Evolutionary conservation across 495 filamentous ascomycete species (phyloP), one percentile per base, ranked within the genome.

Genomic region (Letharia columbiana): DNA sequence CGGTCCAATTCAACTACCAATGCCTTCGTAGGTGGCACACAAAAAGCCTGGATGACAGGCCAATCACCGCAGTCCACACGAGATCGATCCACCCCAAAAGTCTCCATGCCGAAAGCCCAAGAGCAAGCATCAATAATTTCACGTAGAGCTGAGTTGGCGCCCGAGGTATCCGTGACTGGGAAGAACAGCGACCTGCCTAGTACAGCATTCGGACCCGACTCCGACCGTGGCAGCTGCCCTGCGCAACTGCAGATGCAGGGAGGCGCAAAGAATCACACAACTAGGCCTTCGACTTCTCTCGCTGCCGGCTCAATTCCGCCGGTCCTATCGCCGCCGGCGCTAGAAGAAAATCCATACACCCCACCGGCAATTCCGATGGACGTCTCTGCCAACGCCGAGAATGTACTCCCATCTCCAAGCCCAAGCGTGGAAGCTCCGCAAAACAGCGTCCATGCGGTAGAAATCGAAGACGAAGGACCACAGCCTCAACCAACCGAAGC

Each of bases 1-100:
- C 78, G 79, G 5, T 86, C 87, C 20, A 94, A 92, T 75, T 84
- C 85, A 58, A 92, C 90, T 18, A 77, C 85, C 61, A 85, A 80
- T 68, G 73, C 82, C 45, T 89, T 91, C 75, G 77, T 90, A 62
- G 86, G 87, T 50, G 81, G 84, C 56, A 78, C 78, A 66, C 84
- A 84, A 72, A 87, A 81, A 69, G 77, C 84, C 71, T 92, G 90
- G 90, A 88, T 91, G 81, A 73, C 68, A 23, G 69, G 73, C 45
- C 56, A 67, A 17, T 45, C 47, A 13, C 33, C 41, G 4, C 28
- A 52, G 17, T 52, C 28, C 13, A 23, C 20, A 50, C 17, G 42
- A 20, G 18, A 40, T 59, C 40, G 17, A 50, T 47, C 64, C 64
- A 44, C 60, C 61, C 63, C 49, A 64, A 42, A 59, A 40, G 37